Evolutionary conservation across 2,329 filamentous ascomycete species (phyloP).

Genomic region (Colletotrichum somersetense): DNA sequence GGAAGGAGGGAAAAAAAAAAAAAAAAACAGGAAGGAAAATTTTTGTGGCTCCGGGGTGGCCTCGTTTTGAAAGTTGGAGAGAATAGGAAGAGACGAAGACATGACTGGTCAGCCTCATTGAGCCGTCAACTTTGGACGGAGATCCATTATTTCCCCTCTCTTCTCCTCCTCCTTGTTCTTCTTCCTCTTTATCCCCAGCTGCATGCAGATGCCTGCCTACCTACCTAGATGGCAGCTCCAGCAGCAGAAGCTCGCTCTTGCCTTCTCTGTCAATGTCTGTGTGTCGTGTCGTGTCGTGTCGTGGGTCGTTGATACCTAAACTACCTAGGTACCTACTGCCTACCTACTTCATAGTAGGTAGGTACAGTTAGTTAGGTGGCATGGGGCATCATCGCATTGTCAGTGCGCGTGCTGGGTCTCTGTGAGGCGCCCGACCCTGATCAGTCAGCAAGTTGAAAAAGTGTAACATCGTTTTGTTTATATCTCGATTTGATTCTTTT

Average conservation of each 20-base stretch:
- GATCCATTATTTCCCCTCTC: background rate
- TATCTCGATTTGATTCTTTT: background rate
- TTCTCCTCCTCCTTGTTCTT: background rate
- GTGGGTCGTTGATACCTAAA: too few relatives aligned
- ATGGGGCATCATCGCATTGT: background rate
- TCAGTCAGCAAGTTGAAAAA: background rate
- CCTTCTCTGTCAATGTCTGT: background rate
- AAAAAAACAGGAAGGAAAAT: constrained; percentile 21
- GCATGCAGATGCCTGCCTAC: background rate
- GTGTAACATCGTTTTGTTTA: background rate
- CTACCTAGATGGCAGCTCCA: background rate
- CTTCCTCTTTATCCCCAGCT: too few relatives aligned
- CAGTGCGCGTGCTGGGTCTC: background rate
- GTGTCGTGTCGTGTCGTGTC: background rate
- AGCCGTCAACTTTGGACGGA: background rate
- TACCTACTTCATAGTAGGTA: too few relatives aligned
- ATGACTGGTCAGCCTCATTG: background rate
- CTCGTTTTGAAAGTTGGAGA: constrained; percentile 30
- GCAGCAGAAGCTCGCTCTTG: too few relatives aligned
- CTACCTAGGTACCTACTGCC: too few relatives aligned
- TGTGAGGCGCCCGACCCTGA: constrained; percentile 1
- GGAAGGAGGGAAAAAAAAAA: background rate
- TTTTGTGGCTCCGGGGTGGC: constrained; percentile 40
- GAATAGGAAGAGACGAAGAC: background rate
- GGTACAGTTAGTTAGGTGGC: too few relatives aligned